Evolutionary conservation across 148 eudicot genomes (phyloP).

Genomic region (Nyssa sinensis): DNA sequence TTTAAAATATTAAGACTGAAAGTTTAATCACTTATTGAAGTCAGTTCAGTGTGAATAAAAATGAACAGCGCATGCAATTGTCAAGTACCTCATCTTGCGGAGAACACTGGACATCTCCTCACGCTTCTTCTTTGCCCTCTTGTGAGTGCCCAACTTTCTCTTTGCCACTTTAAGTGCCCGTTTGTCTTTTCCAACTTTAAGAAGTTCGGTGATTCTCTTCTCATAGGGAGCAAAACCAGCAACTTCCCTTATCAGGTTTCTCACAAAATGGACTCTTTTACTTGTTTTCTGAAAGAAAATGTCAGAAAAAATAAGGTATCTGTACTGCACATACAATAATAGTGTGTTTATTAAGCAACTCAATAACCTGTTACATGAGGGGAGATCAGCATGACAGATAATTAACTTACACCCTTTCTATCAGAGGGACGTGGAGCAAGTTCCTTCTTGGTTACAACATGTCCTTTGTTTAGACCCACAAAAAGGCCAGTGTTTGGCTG

Average conservation of each 20-base stretch:
- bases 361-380: not conserved
- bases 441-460: conserved; percentile 42
- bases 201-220: conserved; percentile 47
- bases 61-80: not conserved
- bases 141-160: conserved; percentile 49
- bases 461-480: conserved; percentile 51
- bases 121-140: conserved; percentile 52
- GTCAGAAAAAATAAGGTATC: not conserved
- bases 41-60: not conserved
- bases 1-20: not conserved
- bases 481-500: conserved; percentile 38
- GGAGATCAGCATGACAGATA: not conserved
- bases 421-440: conserved; percentile 41
- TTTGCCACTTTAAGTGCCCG: conserved; percentile 47
- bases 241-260: conserved; percentile 42
- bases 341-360: not conserved
- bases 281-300: conserved; percentile 33
- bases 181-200: conserved; percentile 46
- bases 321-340: not conserved
- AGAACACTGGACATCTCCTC: conserved; percentile 50
- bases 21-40: not conserved
- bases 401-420: conserved; percentile 38
- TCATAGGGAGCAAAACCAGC: conserved; percentile 54
- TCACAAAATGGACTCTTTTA: conserved; percentile 34
- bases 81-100: conserved; percentile 40